Evolutionary conservation across 371 early-diverging fungal species (phyloP).

Genomic region (Thermomucor indicae-seudaticae): DNA sequence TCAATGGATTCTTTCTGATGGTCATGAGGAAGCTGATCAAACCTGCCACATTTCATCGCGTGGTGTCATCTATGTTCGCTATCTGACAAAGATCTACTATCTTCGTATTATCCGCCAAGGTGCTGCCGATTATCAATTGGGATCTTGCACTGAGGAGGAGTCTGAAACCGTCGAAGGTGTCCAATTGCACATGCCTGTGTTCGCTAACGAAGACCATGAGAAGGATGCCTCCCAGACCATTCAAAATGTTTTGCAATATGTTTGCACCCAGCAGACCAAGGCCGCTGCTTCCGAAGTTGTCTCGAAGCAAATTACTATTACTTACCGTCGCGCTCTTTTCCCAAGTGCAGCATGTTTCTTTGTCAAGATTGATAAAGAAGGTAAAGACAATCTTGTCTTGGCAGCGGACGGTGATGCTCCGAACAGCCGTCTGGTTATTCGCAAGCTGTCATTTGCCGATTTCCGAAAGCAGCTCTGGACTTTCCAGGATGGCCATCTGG

Average conservation of each 20-base stretch:
- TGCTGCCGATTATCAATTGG: constrained; percentile 11
- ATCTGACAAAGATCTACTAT: constrained; percentile 22
- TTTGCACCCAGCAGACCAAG: constrained; percentile 12
- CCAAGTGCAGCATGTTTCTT: constrained; percentile 38
- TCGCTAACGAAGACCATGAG: constrained; percentile 21
- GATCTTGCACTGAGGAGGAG: constrained; percentile 14
- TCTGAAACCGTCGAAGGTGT: constrained; percentile 12
- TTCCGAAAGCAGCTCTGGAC: constrained; percentile 50
- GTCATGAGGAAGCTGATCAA: constrained; percentile 24
- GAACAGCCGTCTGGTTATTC: constrained; percentile 16
- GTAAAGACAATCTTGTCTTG: constrained; percentile 25
- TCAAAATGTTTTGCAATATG: too few species aligned
- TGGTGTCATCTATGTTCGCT: constrained; percentile 27
- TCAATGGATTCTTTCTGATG: constrained; percentile 30
- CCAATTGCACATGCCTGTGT: constrained; percentile 29
- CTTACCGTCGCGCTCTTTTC: constrained; percentile 28
- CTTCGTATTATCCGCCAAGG: constrained; percentile 21
- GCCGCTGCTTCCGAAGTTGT: background rate
- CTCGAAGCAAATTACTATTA: constrained; percentile 13
- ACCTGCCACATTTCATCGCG: constrained; percentile 22
- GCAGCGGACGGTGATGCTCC: constrained; percentile 14
- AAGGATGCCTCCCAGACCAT: too few species aligned
- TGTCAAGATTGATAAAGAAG: constrained; percentile 22
- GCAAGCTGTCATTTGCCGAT: constrained; percentile 23
- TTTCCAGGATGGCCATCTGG: constrained; percentile 43